A percentile compares a stretch with the other conserved stretches of the same genome.
Evolutionary conservation across 2,329 filamentous ascomycete species (phyloP).

Genomic region (Teratosphaeria destructans): DNA sequence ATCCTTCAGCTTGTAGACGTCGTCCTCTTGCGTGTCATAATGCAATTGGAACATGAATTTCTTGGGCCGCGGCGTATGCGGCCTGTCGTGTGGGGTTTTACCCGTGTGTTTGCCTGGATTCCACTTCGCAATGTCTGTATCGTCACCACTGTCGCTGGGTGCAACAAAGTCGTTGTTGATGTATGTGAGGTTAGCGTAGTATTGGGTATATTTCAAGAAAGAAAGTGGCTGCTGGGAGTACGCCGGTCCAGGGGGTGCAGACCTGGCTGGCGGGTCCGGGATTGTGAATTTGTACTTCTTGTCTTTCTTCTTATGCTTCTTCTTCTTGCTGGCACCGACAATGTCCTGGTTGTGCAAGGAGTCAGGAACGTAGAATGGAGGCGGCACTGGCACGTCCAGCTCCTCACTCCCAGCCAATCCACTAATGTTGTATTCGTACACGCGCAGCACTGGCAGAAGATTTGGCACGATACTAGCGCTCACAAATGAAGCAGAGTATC

Average conservation of each 20-base stretch:
- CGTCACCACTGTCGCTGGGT: slow-evolving; percentile 14
- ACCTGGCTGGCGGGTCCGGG: slow-evolving; percentile 63
- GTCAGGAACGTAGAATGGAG: neutral
- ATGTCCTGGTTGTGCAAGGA: neutral
- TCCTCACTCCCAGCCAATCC: slow-evolving; percentile 43
- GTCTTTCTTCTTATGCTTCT: slow-evolving; percentile 38
- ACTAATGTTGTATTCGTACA: slow-evolving; percentile 88
- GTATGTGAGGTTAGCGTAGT: slow-evolving; percentile 84
- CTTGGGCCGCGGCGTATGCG: slow-evolving; percentile 47
- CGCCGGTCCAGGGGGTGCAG: slow-evolving; percentile 69
- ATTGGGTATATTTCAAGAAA: slow-evolving; percentile 73
- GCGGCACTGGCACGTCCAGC: slow-evolving; percentile 2
- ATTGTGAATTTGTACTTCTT: slow-evolving; percentile 39
- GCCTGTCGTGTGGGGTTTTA: slow-evolving; percentile 41
- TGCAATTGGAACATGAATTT: slow-evolving; percentile 69
- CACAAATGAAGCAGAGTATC: slow-evolving; percentile 72
- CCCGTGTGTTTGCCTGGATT: slow-evolving; percentile 53
- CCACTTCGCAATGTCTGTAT: slow-evolving; percentile 39
- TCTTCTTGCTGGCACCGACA: slow-evolving; percentile 32
- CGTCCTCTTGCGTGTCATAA: slow-evolving; percentile 73
- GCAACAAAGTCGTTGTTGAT: slow-evolving; percentile 62
- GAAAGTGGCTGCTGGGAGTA: slow-evolving; percentile 80
- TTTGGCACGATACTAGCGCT: slow-evolving; percentile 85
- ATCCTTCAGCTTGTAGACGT: slow-evolving; percentile 64
- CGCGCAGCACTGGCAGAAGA: slow-evolving; percentile 68